Conservation (phyloP, 345 rosid genomes). For the Odontarrhena argentea region DNA sequence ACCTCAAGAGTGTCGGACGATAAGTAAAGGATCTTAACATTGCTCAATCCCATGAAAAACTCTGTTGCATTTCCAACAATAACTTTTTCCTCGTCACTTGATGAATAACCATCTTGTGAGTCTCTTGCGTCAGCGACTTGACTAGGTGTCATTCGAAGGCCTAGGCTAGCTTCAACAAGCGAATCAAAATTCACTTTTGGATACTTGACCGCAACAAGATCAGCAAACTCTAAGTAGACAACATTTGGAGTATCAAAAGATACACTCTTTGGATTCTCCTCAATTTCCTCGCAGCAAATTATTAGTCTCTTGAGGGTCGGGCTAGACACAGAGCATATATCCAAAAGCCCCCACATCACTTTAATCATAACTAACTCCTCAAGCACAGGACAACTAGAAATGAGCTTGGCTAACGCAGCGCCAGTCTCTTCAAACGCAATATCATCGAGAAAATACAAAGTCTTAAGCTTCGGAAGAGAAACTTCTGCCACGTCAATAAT, state of each 20-base stretch:
- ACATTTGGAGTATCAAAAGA: conserved; percentile 27
- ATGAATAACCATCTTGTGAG: no score
- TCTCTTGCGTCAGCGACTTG: conserved; percentile 23
- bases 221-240: conserved; percentile 12
- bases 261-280: conserved; percentile 23
- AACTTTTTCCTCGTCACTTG: no score
- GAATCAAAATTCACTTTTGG: conserved; percentile 16
- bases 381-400: conserved; percentile 27
- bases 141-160: conserved; percentile 14
- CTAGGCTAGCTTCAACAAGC: conserved; percentile 30
- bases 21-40: conserved; percentile 32
- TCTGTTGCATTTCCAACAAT: conserved; percentile 1
- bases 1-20: conserved; percentile 33
- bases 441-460: background rate
- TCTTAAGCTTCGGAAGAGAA: conserved; percentile 25
- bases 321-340: conserved; percentile 13
- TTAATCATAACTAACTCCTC: conserved; percentile 25
- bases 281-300: background rate
- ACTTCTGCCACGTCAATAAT: conserved; percentile 1
- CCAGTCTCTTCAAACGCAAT: background rate
- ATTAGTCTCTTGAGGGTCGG: conserved; percentile 8
- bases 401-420: conserved; percentile 21
- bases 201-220: conserved; percentile 19
- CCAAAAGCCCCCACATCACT: background rate
- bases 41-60: conserved; percentile 20